A percentile compares a stretch with the other conserved stretches of the same genome.
Conservation (phyloP, 2,329 filamentous ascomycete genomes). For the Colletotrichum tropicicola region DNA sequence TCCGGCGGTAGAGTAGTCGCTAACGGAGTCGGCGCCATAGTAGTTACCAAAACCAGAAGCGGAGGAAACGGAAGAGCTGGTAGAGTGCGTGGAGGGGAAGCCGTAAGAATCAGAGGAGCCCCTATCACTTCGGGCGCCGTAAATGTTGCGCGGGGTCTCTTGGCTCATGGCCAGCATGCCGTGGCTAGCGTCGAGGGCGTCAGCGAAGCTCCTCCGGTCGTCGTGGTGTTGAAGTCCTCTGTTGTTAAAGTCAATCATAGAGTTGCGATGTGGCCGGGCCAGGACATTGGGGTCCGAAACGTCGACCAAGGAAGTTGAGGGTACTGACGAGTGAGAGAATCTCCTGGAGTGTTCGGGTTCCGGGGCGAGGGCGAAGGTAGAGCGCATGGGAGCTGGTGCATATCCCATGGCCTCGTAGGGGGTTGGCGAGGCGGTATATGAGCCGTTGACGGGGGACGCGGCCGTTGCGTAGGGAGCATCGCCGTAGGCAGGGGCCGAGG, state of each 20-base stretch:
- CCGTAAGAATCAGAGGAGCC: slow-evolving; percentile 88
- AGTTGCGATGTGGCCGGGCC: slow-evolving; percentile 61
- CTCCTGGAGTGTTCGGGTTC: slow-evolving; percentile 68
- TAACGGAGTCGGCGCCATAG: slow-evolving; percentile 88
- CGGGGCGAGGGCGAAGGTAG: slow-evolving; percentile 65
- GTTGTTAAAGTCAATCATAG: slow-evolving; percentile 68
- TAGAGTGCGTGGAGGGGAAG: slow-evolving; percentile 85
- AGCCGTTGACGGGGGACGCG: slow-evolving; percentile 71
- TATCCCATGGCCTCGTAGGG: slow-evolving; percentile 84
- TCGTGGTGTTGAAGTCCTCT: slow-evolving; percentile 47
- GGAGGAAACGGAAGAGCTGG: slow-evolving; percentile 92
- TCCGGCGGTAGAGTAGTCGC: slow-evolving; percentile 90
- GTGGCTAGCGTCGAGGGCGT: slow-evolving; percentile 90
- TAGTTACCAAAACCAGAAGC: slow-evolving; percentile 86
- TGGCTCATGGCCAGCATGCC: slow-evolving; percentile 97
- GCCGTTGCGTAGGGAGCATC: slow-evolving; percentile 74
- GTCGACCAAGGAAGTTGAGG: slow-evolving; percentile 60
- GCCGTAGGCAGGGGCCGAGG: slow-evolving; percentile 72
- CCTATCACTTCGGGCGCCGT: slow-evolving; percentile 74
- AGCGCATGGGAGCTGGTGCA: slow-evolving; percentile 69
- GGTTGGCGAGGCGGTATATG: slow-evolving; percentile 73
- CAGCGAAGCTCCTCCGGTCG: slow-evolving; percentile 78
- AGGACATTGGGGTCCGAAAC: slow-evolving; percentile 48
- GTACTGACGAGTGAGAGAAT: slow-evolving; percentile 86
- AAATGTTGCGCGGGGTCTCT: slow-evolving; percentile 91